These are phyloP conservation scores for Pichia pseudocactophila DNA, from an alignment of 805 yeast species.

Conservation along the genomic window DNA sequence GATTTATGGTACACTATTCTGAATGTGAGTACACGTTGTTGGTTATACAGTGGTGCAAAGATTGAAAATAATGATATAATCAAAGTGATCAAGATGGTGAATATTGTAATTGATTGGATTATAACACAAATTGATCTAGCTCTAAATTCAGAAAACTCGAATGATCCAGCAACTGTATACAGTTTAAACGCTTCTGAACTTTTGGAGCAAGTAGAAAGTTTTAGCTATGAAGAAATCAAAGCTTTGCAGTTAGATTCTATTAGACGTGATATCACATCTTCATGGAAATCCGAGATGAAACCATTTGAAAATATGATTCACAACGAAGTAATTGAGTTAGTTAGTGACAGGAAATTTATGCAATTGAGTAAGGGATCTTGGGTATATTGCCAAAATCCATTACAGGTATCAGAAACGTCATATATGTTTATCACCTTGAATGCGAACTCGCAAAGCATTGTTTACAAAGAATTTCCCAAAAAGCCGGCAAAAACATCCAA, in stretches of 20 bases:
- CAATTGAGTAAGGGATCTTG: conserved; percentile 71
- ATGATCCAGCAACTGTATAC: not conserved
- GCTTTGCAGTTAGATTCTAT: conserved; percentile 40
- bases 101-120: conserved; percentile 9
- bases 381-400: conserved; percentile 61
- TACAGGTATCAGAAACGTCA: conserved; percentile 12
- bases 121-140: conserved; percentile 1
- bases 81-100: conserved; percentile 5
- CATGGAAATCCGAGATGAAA: conserved; percentile 39
- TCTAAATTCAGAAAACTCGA: not conserved
- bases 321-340: conserved; percentile 58
- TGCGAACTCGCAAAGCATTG: conserved; percentile 53
- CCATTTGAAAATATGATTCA: conserved; percentile 43
- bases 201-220: conserved; percentile 11
- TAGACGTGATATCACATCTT: conserved; percentile 27
- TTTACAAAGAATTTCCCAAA: conserved; percentile 49
- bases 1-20: conserved; percentile 10
- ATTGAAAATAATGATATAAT: conserved; percentile 6
- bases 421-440: conserved; percentile 51
- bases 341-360: conserved; percentile 64
- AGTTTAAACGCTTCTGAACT: conserved; percentile 7
- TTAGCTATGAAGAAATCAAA: conserved; percentile 42
- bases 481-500: conserved; percentile 20
- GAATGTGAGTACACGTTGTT: conserved; percentile 11
- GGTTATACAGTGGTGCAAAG: conserved; percentile 12